phyloP scores from a whole-genome alignment of 75 land plant species.

The Ceratopteris richardii region DNA sequence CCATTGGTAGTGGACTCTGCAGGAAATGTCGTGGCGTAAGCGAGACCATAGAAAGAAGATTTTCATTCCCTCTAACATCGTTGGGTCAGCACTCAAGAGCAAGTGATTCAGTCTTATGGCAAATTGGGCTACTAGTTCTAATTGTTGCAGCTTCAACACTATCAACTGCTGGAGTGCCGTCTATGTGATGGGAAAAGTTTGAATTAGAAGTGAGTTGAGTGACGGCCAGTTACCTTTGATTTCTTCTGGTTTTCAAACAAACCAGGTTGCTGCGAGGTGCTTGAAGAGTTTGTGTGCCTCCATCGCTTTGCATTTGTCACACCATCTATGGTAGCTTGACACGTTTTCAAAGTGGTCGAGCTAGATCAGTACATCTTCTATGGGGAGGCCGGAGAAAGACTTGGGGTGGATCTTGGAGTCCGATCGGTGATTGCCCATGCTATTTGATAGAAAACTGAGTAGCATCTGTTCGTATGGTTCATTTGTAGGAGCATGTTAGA shows the following conservation, averaged over 20 bases:
- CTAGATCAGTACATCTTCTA: background rate
- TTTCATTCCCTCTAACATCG: background rate
- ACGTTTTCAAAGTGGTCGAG: background rate
- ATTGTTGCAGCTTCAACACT: background rate
- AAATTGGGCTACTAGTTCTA: background rate
- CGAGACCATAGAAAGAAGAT: too few species aligned
- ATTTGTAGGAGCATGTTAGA: too few species aligned
- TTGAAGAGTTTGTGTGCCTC: background rate
- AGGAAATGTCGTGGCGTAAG: too few species aligned
- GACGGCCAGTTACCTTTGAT: too few species aligned
- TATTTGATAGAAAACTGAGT: too few species aligned
- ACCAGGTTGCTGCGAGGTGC: background rate
- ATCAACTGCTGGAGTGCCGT: background rate
- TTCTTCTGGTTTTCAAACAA: background rate
- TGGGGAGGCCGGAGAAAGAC: background rate
- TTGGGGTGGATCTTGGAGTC: background rate
- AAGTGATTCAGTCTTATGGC: background rate
- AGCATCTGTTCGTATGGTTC: too few species aligned
- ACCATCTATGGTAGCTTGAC: background rate
- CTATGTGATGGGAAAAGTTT: background rate
- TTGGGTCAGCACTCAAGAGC: background rate
- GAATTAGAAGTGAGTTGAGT: background rate
- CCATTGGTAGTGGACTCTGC: too few species aligned
- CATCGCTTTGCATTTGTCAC: background rate
- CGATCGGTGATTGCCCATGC: too few species aligned